Evolutionary conservation across 164 flowering plant species (phyloP).

Genomic region (Vitis amurensis): DNA sequence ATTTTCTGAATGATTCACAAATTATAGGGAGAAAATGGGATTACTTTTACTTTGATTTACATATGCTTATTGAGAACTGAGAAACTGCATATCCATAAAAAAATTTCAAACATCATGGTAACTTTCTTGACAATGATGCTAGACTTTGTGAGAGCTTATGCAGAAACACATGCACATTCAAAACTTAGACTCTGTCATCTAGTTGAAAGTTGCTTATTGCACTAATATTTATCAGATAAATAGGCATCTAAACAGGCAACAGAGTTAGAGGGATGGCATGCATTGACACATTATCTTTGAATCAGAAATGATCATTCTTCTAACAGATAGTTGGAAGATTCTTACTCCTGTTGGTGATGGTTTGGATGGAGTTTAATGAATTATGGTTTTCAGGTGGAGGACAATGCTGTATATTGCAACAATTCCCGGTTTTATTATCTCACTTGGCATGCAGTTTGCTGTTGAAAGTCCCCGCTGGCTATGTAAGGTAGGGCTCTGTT

Average conservation of each 20-base stretch:
- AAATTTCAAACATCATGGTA: too few species aligned
- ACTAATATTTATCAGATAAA: too few species aligned
- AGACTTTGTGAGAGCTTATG: neutral
- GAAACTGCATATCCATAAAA: too few species aligned
- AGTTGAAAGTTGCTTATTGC: too few species aligned
- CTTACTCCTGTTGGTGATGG: neutral
- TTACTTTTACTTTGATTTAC: too few species aligned
- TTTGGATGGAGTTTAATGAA: neutral
- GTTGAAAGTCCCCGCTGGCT: constrained; percentile 97
- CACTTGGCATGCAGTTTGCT: constrained; percentile 81
- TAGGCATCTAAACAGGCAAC: neutral
- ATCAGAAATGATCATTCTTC: neutral
- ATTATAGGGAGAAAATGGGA: too few species aligned
- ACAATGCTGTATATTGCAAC: constrained; percentile 69
- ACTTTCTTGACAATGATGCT: neutral
- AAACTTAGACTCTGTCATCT: too few species aligned
- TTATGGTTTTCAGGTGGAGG: constrained; percentile 72
- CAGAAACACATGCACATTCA: neutral
- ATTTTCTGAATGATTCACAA: too few species aligned
- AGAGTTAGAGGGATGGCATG: neutral
- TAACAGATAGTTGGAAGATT: neutral
- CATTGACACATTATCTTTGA: neutral
- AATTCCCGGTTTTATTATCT: constrained; percentile 62
- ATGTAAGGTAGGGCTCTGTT: constrained; percentile 54
- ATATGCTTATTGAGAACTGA: too few species aligned